phyloP scores from a whole-genome alignment of 2,329 filamentous ascomycete species.

The Atkinsonella hypoxylon region DNA sequence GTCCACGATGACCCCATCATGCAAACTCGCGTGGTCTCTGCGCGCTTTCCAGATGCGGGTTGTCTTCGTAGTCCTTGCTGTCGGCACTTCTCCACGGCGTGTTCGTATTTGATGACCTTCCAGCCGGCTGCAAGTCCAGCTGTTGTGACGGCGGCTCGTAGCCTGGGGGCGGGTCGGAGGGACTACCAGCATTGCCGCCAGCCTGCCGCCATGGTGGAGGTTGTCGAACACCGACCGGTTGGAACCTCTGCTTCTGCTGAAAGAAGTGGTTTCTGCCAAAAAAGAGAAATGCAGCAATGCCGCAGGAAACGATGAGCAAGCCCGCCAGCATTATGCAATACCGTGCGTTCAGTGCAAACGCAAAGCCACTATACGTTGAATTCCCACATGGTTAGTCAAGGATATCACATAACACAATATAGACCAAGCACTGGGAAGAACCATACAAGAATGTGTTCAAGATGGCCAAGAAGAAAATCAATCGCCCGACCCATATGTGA shows the following conservation, averaged over 20 bases:
- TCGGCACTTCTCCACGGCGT: conserved; percentile 16
- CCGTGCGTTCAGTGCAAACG: conserved; percentile 37
- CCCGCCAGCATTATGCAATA: conserved; percentile 36
- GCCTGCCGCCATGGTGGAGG: conserved; percentile 18
- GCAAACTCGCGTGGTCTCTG: conserved; percentile 23
- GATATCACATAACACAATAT: neutral
- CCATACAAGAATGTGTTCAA: conserved; percentile 46
- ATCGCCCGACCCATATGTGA: conserved; percentile 46
- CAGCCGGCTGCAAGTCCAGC: conserved; percentile 17
- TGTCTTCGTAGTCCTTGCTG: conserved; percentile 18
- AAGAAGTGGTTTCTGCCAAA: conserved; percentile 17
- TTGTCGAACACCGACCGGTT: conserved; percentile 12
- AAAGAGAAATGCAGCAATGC: conserved; percentile 24
- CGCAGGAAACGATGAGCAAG: conserved; percentile 31
- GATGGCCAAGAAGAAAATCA: conserved; percentile 39
- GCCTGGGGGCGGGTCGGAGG: conserved; percentile 20
- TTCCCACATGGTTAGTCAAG: conserved; percentile 7
- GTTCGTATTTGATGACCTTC: conserved; percentile 12
- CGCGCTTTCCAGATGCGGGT: conserved; percentile 18
- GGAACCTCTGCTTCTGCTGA: conserved; percentile 11
- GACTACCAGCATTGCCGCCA: conserved; percentile 12
- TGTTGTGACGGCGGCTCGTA: conserved; percentile 22
- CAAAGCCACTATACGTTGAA: conserved; percentile 35
- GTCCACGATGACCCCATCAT: conserved; percentile 6
- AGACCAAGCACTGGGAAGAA: neutral